These are phyloP conservation scores for Podila epigama DNA, from an alignment of 192 early-diverging fungal genomes.

Conservation along the genomic window DNA sequence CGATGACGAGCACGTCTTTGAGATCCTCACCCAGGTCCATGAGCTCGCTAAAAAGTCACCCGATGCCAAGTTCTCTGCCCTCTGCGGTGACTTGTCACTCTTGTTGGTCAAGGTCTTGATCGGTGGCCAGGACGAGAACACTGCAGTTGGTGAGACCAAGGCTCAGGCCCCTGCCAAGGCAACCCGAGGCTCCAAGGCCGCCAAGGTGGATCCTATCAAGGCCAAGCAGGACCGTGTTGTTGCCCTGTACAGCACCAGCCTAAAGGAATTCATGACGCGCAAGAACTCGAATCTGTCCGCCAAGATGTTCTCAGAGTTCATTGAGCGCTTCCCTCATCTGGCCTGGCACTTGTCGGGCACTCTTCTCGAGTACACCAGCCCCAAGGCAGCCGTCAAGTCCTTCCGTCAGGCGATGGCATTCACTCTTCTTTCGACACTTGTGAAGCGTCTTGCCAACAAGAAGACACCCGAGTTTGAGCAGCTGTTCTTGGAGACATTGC, in stretches of 20 bases:
- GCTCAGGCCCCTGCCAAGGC: constrained; percentile 27
- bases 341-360: constrained; percentile 68
- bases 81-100: constrained; percentile 64
- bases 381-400: constrained; percentile 61
- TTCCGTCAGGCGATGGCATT: constrained; percentile 73
- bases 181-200: constrained; percentile 15
- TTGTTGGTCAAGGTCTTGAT: constrained; percentile 66
- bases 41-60: constrained; percentile 75
- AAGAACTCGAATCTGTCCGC: constrained; percentile 75
- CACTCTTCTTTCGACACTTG: constrained; percentile 46
- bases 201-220: constrained; percentile 25
- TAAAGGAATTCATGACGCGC: constrained; percentile 78
- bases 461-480: constrained; percentile 47
- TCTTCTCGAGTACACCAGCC: constrained; percentile 61
- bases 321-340: constrained; percentile 64
- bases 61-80: constrained; percentile 55
- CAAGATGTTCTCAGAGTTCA: constrained; percentile 71
- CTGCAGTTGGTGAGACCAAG: constrained; percentile 40
- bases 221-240: constrained; percentile 49
- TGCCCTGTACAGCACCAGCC: constrained; percentile 61
- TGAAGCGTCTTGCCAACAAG: constrained; percentile 53
- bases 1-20: constrained; percentile 62
- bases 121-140: constrained; percentile 54
- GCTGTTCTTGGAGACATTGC: constrained; percentile 39
- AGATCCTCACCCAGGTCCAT: constrained; percentile 71